Conservation (phyloP, 768 basidiomycete genomes). For the Tylopilus rubrobrunneus region DNA sequence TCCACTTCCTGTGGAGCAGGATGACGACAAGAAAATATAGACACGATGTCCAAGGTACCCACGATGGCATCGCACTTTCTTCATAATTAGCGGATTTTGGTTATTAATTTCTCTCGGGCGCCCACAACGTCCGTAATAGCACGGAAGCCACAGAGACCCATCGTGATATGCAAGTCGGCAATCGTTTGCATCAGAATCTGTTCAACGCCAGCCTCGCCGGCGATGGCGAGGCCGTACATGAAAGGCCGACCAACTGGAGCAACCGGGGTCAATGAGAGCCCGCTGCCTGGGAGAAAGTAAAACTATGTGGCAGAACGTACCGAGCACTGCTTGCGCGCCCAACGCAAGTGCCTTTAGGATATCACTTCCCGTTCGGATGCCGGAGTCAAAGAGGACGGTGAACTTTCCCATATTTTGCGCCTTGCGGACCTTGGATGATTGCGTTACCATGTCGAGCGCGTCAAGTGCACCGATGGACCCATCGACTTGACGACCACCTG, state of each 20-base stretch:
- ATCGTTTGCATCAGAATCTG: slow-evolving; percentile 43
- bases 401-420: slow-evolving; percentile 60
- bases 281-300: not conserved
- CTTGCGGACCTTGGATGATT: slow-evolving; percentile 51
- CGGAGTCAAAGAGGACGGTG: slow-evolving; percentile 66
- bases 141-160: slow-evolving; percentile 41
- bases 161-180: slow-evolving; percentile 40
- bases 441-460: slow-evolving; percentile 64
- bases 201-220: slow-evolving; percentile 46
- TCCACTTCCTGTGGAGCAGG: not conserved
- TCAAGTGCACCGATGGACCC: slow-evolving; percentile 72
- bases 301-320: slow-evolving; percentile 22
- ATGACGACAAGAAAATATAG: not conserved
- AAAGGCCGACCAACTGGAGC: slow-evolving; percentile 37
- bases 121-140: slow-evolving; percentile 36
- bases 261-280: not conserved
- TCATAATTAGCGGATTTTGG: slow-evolving; percentile 18
- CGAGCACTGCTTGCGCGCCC: slow-evolving; percentile 50
- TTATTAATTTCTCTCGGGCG: slow-evolving; percentile 16
- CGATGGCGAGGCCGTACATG: slow-evolving; percentile 47
- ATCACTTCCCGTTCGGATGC: slow-evolving; percentile 53
- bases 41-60: not conserved
- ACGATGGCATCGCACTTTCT: not conserved
- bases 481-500: slow-evolving; percentile 74
- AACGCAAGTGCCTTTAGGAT: slow-evolving; percentile 53